phyloP scores from a whole-genome alignment of 169 alveolate genomes.

The Plasmodium reichenowi region DNA sequence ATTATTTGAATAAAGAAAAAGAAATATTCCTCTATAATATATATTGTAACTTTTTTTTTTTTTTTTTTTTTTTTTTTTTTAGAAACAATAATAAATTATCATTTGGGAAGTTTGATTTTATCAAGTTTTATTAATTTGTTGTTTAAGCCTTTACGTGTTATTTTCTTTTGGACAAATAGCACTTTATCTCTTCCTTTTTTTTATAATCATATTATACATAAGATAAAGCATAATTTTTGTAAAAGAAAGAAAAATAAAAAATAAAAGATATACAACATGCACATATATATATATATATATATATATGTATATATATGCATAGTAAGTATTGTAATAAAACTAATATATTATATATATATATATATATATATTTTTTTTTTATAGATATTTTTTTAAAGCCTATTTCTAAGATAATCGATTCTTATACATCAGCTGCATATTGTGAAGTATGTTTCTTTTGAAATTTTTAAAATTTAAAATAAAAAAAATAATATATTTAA shows the following conservation, averaged over 20 bases:
- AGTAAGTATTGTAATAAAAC: background rate
- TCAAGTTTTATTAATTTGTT: slow-evolving; percentile 52
- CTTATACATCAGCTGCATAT: slow-evolving; percentile 46
- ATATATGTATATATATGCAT: background rate
- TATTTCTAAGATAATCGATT: slow-evolving; percentile 34
- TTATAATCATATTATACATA: slow-evolving; percentile 18
- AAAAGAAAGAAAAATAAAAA: background rate
- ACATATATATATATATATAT: no score
- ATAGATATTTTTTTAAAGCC: slow-evolving; percentile 47
- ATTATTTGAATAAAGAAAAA: background rate
- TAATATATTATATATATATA: background rate
- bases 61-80: slow-evolving; percentile 9
- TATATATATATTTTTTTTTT: background rate
- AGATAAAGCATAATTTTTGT: slow-evolving; percentile 53
- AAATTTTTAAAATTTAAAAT: background rate
- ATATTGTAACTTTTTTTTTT: background rate
- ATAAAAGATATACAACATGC: background rate
- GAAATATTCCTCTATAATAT: background rate
- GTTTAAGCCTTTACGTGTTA: slow-evolving; percentile 38
- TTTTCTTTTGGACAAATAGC: slow-evolving; percentile 64
- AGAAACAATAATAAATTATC: slow-evolving; percentile 51
- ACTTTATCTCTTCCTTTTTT: slow-evolving; percentile 67
- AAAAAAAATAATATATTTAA: background rate
- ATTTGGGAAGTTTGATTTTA: slow-evolving; percentile 52
- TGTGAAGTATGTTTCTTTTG: slow-evolving; percentile 31